A percentile compares a stretch with the other conserved stretches of the same genome.
Conservation (phyloP, 2,329 filamentous ascomycete genomes). For the Aaosphaeria arxii region DNA sequence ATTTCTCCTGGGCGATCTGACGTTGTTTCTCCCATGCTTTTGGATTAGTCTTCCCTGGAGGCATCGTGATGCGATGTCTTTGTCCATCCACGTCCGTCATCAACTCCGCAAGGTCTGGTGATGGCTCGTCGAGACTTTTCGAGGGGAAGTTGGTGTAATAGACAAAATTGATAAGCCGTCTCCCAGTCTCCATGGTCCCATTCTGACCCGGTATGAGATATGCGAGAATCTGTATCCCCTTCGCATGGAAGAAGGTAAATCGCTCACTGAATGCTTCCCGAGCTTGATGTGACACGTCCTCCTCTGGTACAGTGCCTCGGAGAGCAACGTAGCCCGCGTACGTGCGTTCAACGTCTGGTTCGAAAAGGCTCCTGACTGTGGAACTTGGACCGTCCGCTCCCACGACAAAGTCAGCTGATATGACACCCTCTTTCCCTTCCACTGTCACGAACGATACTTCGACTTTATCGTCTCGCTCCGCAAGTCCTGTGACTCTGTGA, state of each 20-base stretch:
- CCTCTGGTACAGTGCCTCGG: conserved; percentile 28
- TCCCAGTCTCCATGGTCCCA: conserved; percentile 37
- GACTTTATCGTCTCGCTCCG: conserved; percentile 14
- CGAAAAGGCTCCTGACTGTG: conserved; percentile 20
- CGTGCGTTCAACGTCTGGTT: conserved; percentile 17
- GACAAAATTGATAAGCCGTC: conserved; percentile 48
- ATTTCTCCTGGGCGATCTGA: conserved; percentile 21
- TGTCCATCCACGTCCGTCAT: conserved; percentile 45
- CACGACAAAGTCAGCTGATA: conserved; percentile 26
- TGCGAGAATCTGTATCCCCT: conserved; percentile 38
- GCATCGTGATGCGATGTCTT: conserved; percentile 43
- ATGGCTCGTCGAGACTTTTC: conserved; percentile 26
- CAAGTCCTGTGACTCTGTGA: conserved; percentile 18
- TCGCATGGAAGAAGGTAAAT: conserved; percentile 41
- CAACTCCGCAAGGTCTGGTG: conserved; percentile 38
- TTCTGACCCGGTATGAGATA: conserved; percentile 47
- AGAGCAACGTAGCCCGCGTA: conserved; percentile 33
- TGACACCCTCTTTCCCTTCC: conserved; percentile 11
- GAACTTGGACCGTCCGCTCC: conserved; percentile 32
- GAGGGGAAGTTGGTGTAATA: conserved; percentile 45
- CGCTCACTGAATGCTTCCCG: conserved; percentile 32
- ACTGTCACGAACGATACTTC: conserved; percentile 15
- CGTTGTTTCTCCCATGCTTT: conserved; percentile 40
- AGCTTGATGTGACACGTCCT: conserved; percentile 14
- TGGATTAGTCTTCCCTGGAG: conserved; percentile 39